phyloP scores from a whole-genome alignment of 371 early-diverging fungal genomes.

The Rhizopus sp. region DNA sequence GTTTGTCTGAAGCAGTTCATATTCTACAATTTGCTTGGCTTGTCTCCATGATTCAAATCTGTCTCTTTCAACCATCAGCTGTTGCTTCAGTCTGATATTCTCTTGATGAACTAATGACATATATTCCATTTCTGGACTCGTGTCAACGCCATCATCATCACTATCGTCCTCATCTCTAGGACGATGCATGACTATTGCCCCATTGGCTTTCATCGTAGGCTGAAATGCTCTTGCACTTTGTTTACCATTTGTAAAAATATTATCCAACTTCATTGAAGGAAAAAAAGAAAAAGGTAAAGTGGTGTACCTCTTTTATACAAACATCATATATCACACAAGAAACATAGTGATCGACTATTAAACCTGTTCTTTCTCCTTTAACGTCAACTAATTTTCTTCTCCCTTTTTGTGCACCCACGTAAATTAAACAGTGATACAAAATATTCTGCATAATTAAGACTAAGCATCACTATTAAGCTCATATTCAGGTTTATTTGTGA shows the following conservation, averaged over 20 bases:
- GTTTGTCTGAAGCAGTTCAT: neutral
- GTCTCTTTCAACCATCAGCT: conserved; percentile 18
- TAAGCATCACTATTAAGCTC: too few relatives aligned
- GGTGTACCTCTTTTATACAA: too few relatives aligned
- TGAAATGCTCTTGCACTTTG: neutral
- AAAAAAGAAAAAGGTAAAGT: conserved; percentile 1
- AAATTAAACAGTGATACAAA: too few relatives aligned
- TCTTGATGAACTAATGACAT: conserved; percentile 20
- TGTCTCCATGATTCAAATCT: conserved; percentile 12
- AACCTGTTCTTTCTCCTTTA: too few relatives aligned
- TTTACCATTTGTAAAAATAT: neutral
- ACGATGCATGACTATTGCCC: conserved; percentile 26
- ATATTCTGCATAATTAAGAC: too few relatives aligned
- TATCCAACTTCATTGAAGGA: neutral
- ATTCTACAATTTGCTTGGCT: neutral
- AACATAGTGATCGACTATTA: too few relatives aligned
- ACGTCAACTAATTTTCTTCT: too few relatives aligned
- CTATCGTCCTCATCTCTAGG: conserved; percentile 6
- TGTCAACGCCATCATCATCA: conserved; percentile 4
- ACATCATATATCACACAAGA: too few relatives aligned
- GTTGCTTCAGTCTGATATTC: conserved; percentile 13
- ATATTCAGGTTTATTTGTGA: too few relatives aligned
- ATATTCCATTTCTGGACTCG: neutral
- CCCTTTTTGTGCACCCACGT: too few relatives aligned
- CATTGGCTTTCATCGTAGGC: conserved; percentile 25